A percentile compares a stretch with the other conserved stretches of the same genome.
phyloP scores from a whole-genome alignment of 163 green algal species.

The Chlorella variabilis region DNA sequence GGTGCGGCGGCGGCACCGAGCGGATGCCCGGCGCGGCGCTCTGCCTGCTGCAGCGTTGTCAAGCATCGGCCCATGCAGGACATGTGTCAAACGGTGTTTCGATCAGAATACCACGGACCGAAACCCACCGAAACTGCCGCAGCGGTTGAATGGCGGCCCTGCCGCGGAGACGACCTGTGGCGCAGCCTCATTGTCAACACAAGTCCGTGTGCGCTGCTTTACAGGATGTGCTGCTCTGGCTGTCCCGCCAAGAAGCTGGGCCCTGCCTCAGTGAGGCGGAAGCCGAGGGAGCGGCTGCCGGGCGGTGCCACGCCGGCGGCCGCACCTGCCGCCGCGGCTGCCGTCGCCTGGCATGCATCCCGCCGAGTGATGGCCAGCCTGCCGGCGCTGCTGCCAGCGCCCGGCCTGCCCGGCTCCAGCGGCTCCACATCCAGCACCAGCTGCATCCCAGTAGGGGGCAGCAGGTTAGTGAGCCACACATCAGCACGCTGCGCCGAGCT shows the following conservation, averaged over 20 bases:
- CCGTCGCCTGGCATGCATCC: not conserved
- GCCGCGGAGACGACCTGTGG: no score
- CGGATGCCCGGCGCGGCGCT: no score
- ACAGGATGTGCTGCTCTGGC: not conserved
- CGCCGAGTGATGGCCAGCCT: not conserved
- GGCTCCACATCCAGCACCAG: slow-evolving; percentile 22
- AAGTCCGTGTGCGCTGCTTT: no score
- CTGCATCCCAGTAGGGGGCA: not conserved
- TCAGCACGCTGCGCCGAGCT: not conserved
- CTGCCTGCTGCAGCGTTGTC: no score
- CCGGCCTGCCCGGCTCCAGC: slow-evolving; percentile 7
- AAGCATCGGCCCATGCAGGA: no score
- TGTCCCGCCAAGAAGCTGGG: not conserved
- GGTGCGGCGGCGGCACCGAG: no score
- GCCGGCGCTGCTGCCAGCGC: not conserved
- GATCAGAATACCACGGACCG: no score
- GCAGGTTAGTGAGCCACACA: not conserved
- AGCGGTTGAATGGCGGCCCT: no score
- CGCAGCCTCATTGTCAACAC: no score
- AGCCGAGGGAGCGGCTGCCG: not conserved
- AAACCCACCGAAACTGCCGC: no score
- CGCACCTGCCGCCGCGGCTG: not conserved
- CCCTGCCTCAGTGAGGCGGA: not conserved
- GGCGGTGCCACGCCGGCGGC: not conserved
- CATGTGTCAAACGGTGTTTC: no score